These are phyloP conservation scores for Leucoagaricus sp. DNA, from an alignment of 1,284 basidiomycete species.

Conservation along the genomic window DNA sequence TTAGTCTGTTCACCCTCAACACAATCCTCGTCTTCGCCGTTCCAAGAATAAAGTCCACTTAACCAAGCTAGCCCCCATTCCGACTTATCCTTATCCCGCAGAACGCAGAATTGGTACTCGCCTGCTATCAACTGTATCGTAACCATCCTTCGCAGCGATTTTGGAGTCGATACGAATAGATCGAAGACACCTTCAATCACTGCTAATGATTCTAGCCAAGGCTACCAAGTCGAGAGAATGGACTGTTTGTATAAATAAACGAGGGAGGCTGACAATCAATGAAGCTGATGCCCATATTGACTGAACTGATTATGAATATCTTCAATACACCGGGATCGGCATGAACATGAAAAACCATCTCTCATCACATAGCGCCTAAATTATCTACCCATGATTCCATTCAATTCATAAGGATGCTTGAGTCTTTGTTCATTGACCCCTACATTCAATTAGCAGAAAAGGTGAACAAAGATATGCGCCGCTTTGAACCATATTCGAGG, in stretches of 20 bases:
- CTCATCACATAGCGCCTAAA: neutral
- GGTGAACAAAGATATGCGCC: no score
- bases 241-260: neutral
- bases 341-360: neutral
- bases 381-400: neutral
- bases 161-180: neutral
- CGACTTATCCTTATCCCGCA: neutral
- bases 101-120: neutral
- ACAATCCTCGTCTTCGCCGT: neutral
- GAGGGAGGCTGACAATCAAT: neutral
- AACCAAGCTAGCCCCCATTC: neutral
- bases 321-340: no score
- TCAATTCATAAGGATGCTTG: no score
- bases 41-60: neutral
- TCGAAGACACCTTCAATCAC: neutral
- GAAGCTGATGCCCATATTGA: neutral
- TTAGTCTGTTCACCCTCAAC: neutral
- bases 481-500: neutral
- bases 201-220: neutral
- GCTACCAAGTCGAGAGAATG: neutral
- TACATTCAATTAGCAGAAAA: no score
- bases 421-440: no score
- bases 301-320: neutral
- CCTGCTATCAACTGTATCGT: neutral
- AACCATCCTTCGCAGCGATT: neutral